Base-by-base conservation (phyloP, 306 rosid genomes). In the Prosopis cineraria region DNA sequence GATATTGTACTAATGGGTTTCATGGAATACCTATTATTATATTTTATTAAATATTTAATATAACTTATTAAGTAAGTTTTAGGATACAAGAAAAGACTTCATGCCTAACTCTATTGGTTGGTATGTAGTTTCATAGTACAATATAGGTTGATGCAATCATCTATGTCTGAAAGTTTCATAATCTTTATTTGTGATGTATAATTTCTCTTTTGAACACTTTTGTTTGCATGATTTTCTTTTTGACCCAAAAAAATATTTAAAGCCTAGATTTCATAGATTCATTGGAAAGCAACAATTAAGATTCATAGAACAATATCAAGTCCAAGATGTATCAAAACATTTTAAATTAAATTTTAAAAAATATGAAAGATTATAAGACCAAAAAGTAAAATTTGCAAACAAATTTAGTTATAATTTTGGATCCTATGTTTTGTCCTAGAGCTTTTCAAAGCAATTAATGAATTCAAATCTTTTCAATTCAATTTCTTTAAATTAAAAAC, bases 201-300 rank as follows among this genome's bases (percentile, higher is more conserved):
- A 17, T 17, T 19, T 25, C 41, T 72, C 64, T 53, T 47, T 73
- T 76, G 82, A 76, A 44, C 70, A 19, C 45, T 25, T 25, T 47
- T 50, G 44, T 70, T 30, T 43, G 40, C 50, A 79, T 85, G 80
- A 85, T 79, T 82, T 79, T 72, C 78, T 67, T 68, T 73, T 82
- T 70, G 76, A 72, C 74, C 67, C 29, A 16, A 47, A 30, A 27
- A 48, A 39, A 64, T 64, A 34, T 79, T 72, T 75, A 37, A 45
- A 62, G 47, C 59, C 67, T 48, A 37, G 29, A 70, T 81, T 81
- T 52, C 14, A 11, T 17, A 20, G 60, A 74, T 73, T 72, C 41
- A 13, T 67, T 55, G 7, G 50, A 2, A 44, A 52, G 29, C 50
- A 84, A 80, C 79, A 56, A 20, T 2, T 27, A 53, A 33, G 27